Conservation (phyloP, 225 moss, liverwort and hornwort species). For the Physcomitrellopsis africana region DNA sequence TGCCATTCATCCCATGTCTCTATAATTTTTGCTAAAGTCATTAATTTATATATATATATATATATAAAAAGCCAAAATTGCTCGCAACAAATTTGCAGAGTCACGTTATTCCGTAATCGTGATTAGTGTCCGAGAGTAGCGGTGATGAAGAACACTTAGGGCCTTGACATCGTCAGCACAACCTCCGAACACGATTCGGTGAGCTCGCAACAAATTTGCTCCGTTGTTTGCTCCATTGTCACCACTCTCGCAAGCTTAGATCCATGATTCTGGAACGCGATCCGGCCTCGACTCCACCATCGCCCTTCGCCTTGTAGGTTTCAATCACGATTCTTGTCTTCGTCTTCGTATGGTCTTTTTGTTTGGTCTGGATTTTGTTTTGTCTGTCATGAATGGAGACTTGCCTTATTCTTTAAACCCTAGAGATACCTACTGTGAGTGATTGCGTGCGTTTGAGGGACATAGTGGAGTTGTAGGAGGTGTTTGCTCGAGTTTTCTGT, state of each 20-base stretch:
- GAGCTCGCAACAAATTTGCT: neutral
- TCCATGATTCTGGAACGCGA: neutral
- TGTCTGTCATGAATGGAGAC: neutral
- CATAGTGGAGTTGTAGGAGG: neutral
- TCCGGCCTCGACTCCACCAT: neutral
- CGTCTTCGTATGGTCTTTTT: neutral
- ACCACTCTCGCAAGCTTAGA: neutral
- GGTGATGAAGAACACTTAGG: neutral
- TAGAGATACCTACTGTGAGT: neutral
- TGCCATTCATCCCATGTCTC: too few relatives aligned
- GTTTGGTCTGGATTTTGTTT: neutral
- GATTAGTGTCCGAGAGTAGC: neutral
- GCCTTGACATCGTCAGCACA: neutral
- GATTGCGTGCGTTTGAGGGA: too few relatives aligned
- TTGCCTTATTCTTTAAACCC: conserved; percentile 1
- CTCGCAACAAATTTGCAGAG: too few relatives aligned
- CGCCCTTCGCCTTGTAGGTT: neutral
- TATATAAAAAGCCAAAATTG: too few relatives aligned
- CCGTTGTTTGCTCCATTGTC: neutral
- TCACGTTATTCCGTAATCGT: too few relatives aligned
- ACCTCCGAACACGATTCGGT: neutral
- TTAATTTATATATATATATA: too few relatives aligned
- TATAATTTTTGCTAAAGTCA: too few relatives aligned
- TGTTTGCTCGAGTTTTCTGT: neutral
- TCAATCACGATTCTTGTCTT: neutral